These are phyloP conservation scores for Tuber aestivum DNA, from an alignment of 495 filamentous ascomycete genomes.

Conservation along the genomic window DNA sequence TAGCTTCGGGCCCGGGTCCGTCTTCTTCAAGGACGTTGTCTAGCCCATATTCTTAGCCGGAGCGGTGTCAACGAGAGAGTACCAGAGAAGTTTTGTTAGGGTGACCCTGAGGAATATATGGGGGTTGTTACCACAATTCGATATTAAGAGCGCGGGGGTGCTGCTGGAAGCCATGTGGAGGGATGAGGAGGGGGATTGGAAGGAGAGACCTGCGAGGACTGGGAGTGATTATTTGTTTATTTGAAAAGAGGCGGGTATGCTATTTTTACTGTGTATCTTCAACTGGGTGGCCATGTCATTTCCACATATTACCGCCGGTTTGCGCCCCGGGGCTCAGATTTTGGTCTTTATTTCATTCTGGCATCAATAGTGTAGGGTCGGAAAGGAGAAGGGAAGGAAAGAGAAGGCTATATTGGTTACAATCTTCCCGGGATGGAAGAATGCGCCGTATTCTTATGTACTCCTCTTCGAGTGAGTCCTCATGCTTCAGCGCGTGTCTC, in stretches of 20 bases:
- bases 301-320: background rate
- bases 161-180: constrained; percentile 38
- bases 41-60: constrained; percentile 40
- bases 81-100: constrained; percentile 33
- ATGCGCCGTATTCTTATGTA: background rate
- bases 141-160: constrained; percentile 38
- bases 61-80: constrained; percentile 29
- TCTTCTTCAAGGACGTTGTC: constrained; percentile 36
- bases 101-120: constrained; percentile 32
- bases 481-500: background rate
- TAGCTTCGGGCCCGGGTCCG: constrained; percentile 12
- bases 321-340: background rate
- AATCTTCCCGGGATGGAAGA: background rate
- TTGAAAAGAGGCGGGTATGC: constrained; percentile 9
- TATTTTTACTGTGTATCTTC: constrained; percentile 2
- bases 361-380: background rate
- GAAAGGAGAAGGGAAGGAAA: background rate
- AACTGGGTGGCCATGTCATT: background rate
- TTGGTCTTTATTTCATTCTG: background rate
- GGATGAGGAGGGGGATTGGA: constrained; percentile 28
- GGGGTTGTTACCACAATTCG: constrained; percentile 36
- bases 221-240: constrained; percentile 42
- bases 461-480: background rate
- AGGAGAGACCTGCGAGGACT: constrained; percentile 21
- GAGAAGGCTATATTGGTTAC: background rate